Evolutionary conservation across 371 early-diverging fungal genomes (phyloP).

Genomic region (Rhizopus arrhizus): DNA sequence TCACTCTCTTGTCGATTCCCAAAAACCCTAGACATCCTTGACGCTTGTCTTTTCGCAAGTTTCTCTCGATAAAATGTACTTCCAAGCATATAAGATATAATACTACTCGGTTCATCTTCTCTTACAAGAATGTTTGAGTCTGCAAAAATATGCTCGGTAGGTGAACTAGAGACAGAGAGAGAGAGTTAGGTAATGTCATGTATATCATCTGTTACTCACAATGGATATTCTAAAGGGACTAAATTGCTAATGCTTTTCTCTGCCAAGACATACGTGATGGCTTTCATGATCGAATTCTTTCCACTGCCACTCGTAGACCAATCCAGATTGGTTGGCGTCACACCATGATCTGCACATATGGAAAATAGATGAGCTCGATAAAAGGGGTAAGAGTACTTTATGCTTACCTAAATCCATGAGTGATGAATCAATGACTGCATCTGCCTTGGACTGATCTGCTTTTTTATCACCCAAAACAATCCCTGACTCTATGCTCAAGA

Average conservation of each 20-base stretch:
- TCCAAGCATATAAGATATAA: slow-evolving; percentile 83
- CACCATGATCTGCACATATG: neutral
- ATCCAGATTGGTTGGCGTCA: slow-evolving; percentile 25
- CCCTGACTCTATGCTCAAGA: slow-evolving; percentile 37
- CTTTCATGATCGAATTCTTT: slow-evolving; percentile 71
- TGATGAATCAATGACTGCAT: too few species aligned
- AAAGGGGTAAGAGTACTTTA: too few species aligned
- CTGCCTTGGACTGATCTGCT: neutral
- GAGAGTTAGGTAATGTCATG: slow-evolving; percentile 2
- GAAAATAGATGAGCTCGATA: too few species aligned
- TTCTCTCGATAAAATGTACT: slow-evolving; percentile 48
- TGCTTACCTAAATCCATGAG: slow-evolving; percentile 7
- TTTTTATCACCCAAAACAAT: slow-evolving; percentile 9
- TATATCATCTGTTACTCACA: slow-evolving; percentile 51
- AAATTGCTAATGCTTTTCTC: slow-evolving; percentile 67
- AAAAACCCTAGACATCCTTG: slow-evolving; percentile 24
- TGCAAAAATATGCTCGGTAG: slow-evolving; percentile 83
- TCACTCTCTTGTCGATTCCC: slow-evolving; percentile 1
- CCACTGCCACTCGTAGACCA: slow-evolving; percentile 33
- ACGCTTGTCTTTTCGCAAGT: slow-evolving; percentile 37
- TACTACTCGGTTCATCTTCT: slow-evolving; percentile 92
- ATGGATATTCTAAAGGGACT: slow-evolving; percentile 74
- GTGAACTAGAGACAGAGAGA: slow-evolving; percentile 39
- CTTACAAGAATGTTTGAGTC: slow-evolving; percentile 84
- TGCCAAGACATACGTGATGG: slow-evolving; percentile 75